Base-by-base conservation (phyloP, 2,329 filamentous ascomycete species). In the Colletotrichum sp. region DNA sequence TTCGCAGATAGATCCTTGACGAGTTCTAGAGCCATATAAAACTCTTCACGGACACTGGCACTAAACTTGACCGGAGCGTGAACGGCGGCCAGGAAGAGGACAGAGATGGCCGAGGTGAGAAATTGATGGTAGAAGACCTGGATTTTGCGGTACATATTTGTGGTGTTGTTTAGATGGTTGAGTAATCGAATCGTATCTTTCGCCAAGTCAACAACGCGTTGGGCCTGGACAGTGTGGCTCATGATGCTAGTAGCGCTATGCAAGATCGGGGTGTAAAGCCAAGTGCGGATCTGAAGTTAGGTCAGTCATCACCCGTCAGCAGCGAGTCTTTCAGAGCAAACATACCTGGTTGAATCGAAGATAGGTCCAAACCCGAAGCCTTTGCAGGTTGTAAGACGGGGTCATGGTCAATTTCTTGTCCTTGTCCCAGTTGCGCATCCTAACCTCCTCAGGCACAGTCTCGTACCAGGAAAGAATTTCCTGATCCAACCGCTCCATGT, bases 381-480 rank as follows among this genome's bases (percentile, higher is more conserved):
- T 93, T 79, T 93, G 92, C 24, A 93, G 86, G 77, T 93, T 92
- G 78, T 95, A 93, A 24, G 90, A 91, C 1, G 90, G 88, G 1
- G 89, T 88, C 12, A 89, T 89, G 80, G 81, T 92, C 86, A 82
- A 90, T 79, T 85, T 87, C 75, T 88, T 87, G 67, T 88, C 85
- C 66, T 88, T 87, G 70, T 85, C 83, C 91, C 88, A 95, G 89
- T 86, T 92, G 87, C 78, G 94, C 82, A 84, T 90, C 85, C 82
- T 87, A 72, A 92, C 86, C 69, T 90, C 88, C 16, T 88, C 92
- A 78, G 82, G 96, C 84, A 98, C 91, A 16, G 90, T 89, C 18
- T 94, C 93, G 80, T 98, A 96, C 96, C 96, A 99, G 79, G 95
- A 92, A 6, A 97, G 87, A 64, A 98, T 93, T 80, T 98, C 94